Evolutionary conservation across 768 basidiomycete species (phyloP), one percentile per base, ranked within the genome.

Genomic region (Pleurotus pulmonarius): DNA sequence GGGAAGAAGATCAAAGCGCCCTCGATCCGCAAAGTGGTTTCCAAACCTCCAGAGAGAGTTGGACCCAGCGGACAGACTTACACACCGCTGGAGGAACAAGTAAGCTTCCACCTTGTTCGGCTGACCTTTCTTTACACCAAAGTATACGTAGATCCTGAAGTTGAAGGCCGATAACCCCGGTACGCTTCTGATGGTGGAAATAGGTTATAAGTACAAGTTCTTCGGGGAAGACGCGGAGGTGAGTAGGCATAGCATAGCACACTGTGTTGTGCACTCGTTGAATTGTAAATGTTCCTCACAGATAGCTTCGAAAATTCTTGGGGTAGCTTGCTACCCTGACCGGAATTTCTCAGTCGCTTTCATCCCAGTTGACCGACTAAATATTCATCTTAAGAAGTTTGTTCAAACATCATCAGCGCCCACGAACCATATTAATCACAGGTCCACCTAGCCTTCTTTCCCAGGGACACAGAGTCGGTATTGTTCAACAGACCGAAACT

Each of bases 221-320:
- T 94, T 86, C 63, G 87, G 84, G 48, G 86, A 93, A 18, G 93
- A 94, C 64, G 93, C 93, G 0, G 83, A 84, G 75, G 90, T 86
- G 49, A 39, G 67, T 58, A 15, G 34, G 49, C 22, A 16, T 26
- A 25, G 52, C 34, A 13, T 20, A 20, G 20, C 20, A 20, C 3
- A 20, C 20, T 20, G 20, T 41, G 11, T 29, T 29, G 9, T 18
- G 44, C 40, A 40, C 56, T 22, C 40, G 40, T 49, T 49, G 45
- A 51, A 52, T 25, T 34, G 20, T 26, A 47, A 16, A 25, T 9
- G 20, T 55, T 12, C 56, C 18, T 15, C 25, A 55, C 61, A 92
- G 89, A 76, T 84, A 3, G 92, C 90, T 13, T 82, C 85, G 4
- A 83, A 81, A 67, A 88, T 87, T 62, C 78, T 95, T 26, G 89